Percentiles rank a stretch among this genome's conserved stretches.
phyloP scores from a whole-genome alignment of 495 filamentous ascomycete genomes.

The Sphaerosporella brunnea region DNA sequence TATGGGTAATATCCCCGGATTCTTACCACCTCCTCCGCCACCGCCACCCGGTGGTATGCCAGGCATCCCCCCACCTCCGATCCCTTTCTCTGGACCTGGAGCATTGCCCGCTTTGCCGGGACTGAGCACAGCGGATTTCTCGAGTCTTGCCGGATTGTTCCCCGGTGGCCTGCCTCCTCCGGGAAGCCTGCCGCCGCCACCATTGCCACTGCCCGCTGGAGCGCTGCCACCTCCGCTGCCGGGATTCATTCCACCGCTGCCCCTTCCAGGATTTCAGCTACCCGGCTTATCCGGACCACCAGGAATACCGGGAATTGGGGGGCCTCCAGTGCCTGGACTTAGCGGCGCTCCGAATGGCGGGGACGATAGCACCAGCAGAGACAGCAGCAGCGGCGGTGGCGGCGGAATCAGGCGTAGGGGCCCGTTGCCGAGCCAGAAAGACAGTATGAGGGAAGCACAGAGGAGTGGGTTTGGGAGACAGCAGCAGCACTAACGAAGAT shows the following conservation, averaged over 20 bases:
- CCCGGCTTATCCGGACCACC: conserved; percentile 23
- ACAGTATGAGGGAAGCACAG: conserved; percentile 62
- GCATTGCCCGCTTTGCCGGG: conserved; percentile 21
- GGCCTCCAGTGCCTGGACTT: conserved; percentile 33
- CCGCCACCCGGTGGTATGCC: conserved; percentile 37
- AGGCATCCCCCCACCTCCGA: too few relatives aligned
- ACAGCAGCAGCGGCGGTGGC: conserved; percentile 15
- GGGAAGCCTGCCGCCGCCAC: too few relatives aligned
- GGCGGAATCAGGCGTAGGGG: conserved; percentile 35
- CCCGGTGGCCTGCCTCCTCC: conserved; percentile 15
- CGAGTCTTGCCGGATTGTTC: conserved; percentile 23
- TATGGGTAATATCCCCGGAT: conserved; percentile 27
- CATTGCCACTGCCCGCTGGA: conserved; percentile 11
- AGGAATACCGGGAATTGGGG: conserved; percentile 20
- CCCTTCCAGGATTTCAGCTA: conserved; percentile 15
- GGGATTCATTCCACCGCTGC: conserved; percentile 17
- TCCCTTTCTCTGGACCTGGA: conserved; percentile 31
- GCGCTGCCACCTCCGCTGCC: conserved; percentile 9
- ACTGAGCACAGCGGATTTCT: conserved; percentile 4
- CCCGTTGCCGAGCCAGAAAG: conserved; percentile 65
- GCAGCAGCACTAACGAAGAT: background rate
- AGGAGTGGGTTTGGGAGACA: conserved; percentile 20
- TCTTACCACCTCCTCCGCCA: conserved; percentile 31
- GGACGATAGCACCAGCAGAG: conserved; percentile 9
- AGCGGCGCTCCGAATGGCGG: conserved; percentile 27